Conservation (phyloP, 2,329 filamentous ascomycete genomes). For the Lasiodiplodia theobromae region DNA sequence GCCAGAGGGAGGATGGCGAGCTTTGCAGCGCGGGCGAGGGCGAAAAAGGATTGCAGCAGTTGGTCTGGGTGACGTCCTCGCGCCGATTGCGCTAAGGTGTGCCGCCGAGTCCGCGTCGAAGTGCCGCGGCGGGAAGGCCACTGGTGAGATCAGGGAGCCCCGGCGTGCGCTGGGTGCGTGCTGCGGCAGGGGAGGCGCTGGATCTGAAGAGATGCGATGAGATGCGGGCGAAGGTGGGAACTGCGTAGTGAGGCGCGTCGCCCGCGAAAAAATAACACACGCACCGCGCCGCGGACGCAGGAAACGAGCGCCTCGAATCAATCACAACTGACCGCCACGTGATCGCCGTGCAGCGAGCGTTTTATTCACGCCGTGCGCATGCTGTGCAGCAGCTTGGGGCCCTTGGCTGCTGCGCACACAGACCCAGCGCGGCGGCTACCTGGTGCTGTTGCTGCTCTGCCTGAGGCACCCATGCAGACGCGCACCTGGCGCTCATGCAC, state of each 20-base stretch:
- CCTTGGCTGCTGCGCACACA: conserved; percentile 20
- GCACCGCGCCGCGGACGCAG: not conserved
- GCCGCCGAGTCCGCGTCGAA: conserved; percentile 27
- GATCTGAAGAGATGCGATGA: conserved; percentile 25
- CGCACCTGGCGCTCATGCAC: conserved; percentile 17
- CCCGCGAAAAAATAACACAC: conserved; percentile 20
- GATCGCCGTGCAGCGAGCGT: conserved; percentile 24
- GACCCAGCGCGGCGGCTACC: conserved; percentile 21
- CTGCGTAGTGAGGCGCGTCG: conserved; percentile 12
- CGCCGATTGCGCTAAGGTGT: conserved; percentile 26
- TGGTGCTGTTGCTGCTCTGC: not conserved
- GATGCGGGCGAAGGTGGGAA: conserved; percentile 20
- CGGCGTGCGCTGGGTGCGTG: conserved; percentile 14
- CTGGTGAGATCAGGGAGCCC: conserved; percentile 25
- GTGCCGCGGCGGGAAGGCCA: conserved; percentile 27
- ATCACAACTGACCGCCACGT: conserved; percentile 21
- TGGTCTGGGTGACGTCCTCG: conserved; percentile 26
- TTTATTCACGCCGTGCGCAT: conserved; percentile 28
- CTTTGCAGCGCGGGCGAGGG: conserved; percentile 20
- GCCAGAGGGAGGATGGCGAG: conserved; percentile 10
- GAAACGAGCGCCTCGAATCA: conserved; percentile 20
- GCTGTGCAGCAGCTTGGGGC: conserved; percentile 22
- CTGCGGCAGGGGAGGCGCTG: conserved; percentile 17
- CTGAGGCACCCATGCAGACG: conserved; percentile 22
- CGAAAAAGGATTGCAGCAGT: conserved; percentile 28